Base-by-base conservation (phyloP, 2,329 filamentous ascomycete species). In the Trichoderma citrinoviride region DNA sequence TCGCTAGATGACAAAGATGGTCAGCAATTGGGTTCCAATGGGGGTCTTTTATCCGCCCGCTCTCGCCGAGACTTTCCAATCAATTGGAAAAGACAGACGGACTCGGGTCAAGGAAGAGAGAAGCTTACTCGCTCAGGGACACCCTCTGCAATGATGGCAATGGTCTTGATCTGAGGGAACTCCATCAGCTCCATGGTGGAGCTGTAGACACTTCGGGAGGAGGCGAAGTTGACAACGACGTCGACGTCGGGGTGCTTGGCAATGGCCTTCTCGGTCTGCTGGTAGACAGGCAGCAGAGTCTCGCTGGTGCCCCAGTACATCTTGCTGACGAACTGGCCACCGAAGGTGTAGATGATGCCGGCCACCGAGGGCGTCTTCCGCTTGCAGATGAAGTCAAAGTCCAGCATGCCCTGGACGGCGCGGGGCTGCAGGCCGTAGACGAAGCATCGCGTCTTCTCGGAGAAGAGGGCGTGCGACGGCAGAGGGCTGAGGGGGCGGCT, bases 231-330 rank as follows among this genome's bases (percentile, higher is more conserved):
- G 85, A 99, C 95, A 68, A 99, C 91, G 65, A 93, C 93, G 79
- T 99, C 95, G 70, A 98, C 95, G 72, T 99, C 95, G 68, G 86
- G 88, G 87, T 99, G 95, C 89, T 99, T 99, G 80, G 87, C 87
- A 77, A 97, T 89, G 73, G 95, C 95, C 86, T 97, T 96, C 73
- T 87, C 84, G 56, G 93, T 90, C 76, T 92, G 87, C 84, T 99
- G 94, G 87, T 99, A 99, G 78, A 99, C 95, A 69, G 95, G 95
- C 73, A 99, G 88, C 71, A 99, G 89, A 69, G 95, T 99, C 86
- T 99, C 95, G 83, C 93, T 97, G 77, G 95, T 99, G 77, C 95
- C 95, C 95, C 95, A 99, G 91, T 99, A 99, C 95, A 99, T 98
- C 90, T 99, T 99, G 89, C 93, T 97, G 78, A 99, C 95, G 88